Base-by-base conservation (phyloP, 2,329 filamentous ascomycete genomes). In the Fusarium metavorans region DNA sequence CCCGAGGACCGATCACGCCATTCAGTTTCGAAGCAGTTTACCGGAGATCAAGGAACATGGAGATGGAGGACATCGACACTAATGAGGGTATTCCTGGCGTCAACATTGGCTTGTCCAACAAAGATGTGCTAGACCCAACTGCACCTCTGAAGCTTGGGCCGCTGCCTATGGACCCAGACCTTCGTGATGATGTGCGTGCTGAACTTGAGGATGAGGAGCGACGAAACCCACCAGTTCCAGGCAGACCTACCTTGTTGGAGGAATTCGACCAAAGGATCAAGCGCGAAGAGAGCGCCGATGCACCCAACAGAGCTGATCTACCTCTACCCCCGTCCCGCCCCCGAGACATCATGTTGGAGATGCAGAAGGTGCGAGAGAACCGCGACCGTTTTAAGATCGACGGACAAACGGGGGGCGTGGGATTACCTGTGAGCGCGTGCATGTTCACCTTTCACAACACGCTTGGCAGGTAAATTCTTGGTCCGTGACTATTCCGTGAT, bases 371-470 rank as follows among this genome's bases (percentile, higher is more conserved):
- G 11, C 94, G 95, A 74, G 97, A 99, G 82, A 94, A 97, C 79
- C 92, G 97, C 25, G 96, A 98, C 79, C 90, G 96, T 20, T 97
- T 98, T 82, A 93, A 91, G 80, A 96, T 98, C 67, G 94, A 97
- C 69, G 91, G 92, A 23, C 91, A 93, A 37, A 96, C 94, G 14
- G 94, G 95, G 18, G 96, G 95, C 10, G 89, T 95, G 60, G 95
- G 95, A 16, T 91, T 95, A 64, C 92, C 92, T 30, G 88, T 98
- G 69, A 97, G 95, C 78, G 92, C 97, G 27, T 97, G 94, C 86
- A 98, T 98, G 94, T 98, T 97, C 82, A 99, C 97, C 1, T 98
- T 98, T 80, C 97, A 99, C 86, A 99, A 99, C 83, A 97, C 94
- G 0, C 92, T 95, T 73, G 95, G 97, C 83, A 93, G 91, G 94